A percentile compares a stretch with the other conserved stretches of the same genome.
These are phyloP conservation scores for Boletus subcaerulescens DNA, from an alignment of 768 basidiomycete genomes.

Conservation along the genomic window DNA sequence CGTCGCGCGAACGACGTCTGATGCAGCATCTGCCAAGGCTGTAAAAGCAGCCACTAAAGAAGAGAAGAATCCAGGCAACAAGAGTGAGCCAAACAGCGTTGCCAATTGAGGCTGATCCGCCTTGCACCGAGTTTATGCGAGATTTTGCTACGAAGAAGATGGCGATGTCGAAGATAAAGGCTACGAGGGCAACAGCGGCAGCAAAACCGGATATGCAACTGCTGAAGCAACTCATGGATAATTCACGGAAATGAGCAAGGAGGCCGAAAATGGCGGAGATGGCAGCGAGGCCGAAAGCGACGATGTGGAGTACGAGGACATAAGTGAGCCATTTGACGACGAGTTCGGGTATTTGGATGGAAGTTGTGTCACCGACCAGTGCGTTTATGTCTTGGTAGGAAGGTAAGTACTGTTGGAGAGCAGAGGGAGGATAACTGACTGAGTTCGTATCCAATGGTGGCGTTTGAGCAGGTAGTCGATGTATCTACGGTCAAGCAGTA, in stretches of 20 bases:
- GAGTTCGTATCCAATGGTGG: conserved; percentile 84
- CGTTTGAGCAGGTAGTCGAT: conserved; percentile 69
- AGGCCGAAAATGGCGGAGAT: conserved; percentile 78
- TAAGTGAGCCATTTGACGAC: conserved; percentile 96
- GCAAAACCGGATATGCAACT: conserved; percentile 80
- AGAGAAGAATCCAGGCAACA: conserved; percentile 79
- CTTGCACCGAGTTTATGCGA: conserved; percentile 69
- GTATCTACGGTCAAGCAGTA: conserved; percentile 68
- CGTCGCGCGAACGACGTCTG: conserved; percentile 46
- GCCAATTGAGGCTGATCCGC: conserved; percentile 81
- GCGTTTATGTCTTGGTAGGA: conserved; percentile 66
- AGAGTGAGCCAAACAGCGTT: conserved; percentile 90
- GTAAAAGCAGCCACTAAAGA: conserved; percentile 90
- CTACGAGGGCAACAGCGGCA: conserved; percentile 72
- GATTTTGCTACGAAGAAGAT: conserved; percentile 88
- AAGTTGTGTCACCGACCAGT: conserved; percentile 65
- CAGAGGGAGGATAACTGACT: conserved; percentile 46
- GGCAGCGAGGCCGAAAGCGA: conserved; percentile 74
- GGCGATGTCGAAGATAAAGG: conserved; percentile 90
- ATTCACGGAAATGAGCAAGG: conserved; percentile 82
- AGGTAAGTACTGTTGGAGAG: conserved; percentile 4
- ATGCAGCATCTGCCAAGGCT: conserved; percentile 83
- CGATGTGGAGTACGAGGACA: conserved; percentile 85
- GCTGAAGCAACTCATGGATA: conserved; percentile 82
- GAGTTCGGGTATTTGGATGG: conserved; percentile 73